phyloP scores from a whole-genome alignment of 257 asterid genomes.

The Anisodus acutangulus region DNA sequence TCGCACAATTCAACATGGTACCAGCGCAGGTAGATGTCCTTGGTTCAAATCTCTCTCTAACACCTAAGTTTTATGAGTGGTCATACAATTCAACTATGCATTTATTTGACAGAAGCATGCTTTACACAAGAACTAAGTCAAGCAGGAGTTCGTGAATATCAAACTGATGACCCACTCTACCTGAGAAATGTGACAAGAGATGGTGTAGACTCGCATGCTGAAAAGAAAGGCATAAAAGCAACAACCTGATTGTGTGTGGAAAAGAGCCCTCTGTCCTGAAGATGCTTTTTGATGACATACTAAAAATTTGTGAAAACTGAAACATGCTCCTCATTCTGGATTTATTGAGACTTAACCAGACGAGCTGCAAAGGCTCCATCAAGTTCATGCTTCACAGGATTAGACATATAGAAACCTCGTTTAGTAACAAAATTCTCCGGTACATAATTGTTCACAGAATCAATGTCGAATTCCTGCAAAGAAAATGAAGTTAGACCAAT shows the following conservation, averaged over 20 bases:
- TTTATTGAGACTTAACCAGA: constrained; percentile 55
- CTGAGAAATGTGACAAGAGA: constrained; percentile 12
- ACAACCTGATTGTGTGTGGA: neutral
- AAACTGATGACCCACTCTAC: neutral
- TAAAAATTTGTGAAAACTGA: neutral
- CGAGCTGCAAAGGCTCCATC: constrained; percentile 99
- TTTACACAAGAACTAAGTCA: neutral
- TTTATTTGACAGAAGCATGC: neutral
- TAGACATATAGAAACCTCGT: constrained; percentile 70
- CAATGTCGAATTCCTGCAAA: constrained; percentile 72
- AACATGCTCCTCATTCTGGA: neutral
- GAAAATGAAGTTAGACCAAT: neutral
- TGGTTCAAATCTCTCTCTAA: neutral
- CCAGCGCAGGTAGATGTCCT: neutral
- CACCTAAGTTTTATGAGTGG: neutral
- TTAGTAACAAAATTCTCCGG: constrained; percentile 55
- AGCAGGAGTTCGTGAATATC: neutral
- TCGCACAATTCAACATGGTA: neutral
- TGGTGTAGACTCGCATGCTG: constrained; percentile 8
- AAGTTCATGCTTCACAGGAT: constrained; percentile 73
- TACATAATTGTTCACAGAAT: constrained; percentile 63
- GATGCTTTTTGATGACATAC: neutral
- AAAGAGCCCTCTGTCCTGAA: neutral
- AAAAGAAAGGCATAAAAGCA: neutral
- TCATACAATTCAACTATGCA: constrained; percentile 15